phyloP scores from a whole-genome alignment of 257 asterid genomes.

The Solanum stenotomum region DNA sequence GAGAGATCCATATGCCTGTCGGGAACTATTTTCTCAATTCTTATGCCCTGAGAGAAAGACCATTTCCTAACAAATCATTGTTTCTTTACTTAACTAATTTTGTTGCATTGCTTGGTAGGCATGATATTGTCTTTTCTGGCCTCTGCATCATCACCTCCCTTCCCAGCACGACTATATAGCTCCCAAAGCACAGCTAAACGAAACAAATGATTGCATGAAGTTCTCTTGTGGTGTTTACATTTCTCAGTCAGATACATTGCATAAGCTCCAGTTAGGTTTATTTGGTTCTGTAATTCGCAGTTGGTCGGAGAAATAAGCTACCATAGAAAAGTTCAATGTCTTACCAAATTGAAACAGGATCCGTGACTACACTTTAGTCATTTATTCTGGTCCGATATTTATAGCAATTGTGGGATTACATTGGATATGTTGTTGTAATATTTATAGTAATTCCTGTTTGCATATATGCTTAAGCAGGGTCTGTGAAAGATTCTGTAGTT shows the following conservation, averaged over 20 bases:
- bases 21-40: not conserved
- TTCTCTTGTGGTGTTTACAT: not conserved
- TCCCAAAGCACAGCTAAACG: not conserved
- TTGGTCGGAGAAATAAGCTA: not conserved
- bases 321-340: too few species aligned
- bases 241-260: not conserved
- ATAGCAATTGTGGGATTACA: too few species aligned
- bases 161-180: not conserved
- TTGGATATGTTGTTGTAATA: not conserved
- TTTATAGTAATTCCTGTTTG: not conserved
- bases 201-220: not conserved
- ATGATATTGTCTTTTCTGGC: not conserved
- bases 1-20: not conserved
- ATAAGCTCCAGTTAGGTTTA: not conserved
- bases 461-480: constrained; percentile 38
- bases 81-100: not conserved
- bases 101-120: not conserved
- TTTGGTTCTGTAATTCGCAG: not conserved
- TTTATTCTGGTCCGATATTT: not conserved
- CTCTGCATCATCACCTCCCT: not conserved
- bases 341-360: not conserved
- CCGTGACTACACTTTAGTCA: not conserved
- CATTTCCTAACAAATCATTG: not conserved
- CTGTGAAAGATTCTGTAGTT: constrained; percentile 88
- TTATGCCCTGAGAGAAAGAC: not conserved